Base-by-base conservation (phyloP, 352 stramenopile species). In the Phytophthora capsici region DNA sequence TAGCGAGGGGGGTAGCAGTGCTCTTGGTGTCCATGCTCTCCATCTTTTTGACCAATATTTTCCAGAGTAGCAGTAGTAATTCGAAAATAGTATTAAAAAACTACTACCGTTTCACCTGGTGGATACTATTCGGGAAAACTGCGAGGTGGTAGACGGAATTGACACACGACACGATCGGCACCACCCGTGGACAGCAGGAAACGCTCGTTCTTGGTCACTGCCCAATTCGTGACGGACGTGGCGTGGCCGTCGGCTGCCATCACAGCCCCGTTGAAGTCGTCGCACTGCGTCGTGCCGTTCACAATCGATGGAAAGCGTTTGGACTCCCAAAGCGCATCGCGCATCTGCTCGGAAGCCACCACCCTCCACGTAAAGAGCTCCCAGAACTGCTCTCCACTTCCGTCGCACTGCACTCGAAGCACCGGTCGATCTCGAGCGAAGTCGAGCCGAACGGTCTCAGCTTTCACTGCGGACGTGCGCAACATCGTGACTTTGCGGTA, bases 151-250 rank as follows among this genome's bases (percentile, higher is more conserved):
- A 70, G 53, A 19, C 74, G 69, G 55, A 85, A 96, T 73, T 97
- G 90, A 44, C 90, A 93, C n/a, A 96, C 64, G 16, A 83, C 73
- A 43, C 88, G 86, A 57, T 97, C 90, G 20, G 72, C 41, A 5
- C 90, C 89, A 12, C 85, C 89, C 0, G 77, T 80, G n/a, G 89
- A 84, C 10, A 95, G 63, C 44, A 95, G 13, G 51, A 79, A 94
- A 30, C 78, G 75, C 26, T 95, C 86, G 59, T 82, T 77, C 25
- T 73, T 65, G 16, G 73, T 90, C 51, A 96, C 90, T 37, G 49
- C 45, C 63, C 78, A 91, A 36, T 75, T 90, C 26, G 81, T 93
- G 34, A 95, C 84, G 41, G 90, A 77, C 5, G 82, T 89, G 23
- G 79, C 71, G 51, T 97, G 90, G 8, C 85, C 89, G 0, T 66